Conservation (phyloP, 768 basidiomycete genomes). For the Daedalea quercina region DNA sequence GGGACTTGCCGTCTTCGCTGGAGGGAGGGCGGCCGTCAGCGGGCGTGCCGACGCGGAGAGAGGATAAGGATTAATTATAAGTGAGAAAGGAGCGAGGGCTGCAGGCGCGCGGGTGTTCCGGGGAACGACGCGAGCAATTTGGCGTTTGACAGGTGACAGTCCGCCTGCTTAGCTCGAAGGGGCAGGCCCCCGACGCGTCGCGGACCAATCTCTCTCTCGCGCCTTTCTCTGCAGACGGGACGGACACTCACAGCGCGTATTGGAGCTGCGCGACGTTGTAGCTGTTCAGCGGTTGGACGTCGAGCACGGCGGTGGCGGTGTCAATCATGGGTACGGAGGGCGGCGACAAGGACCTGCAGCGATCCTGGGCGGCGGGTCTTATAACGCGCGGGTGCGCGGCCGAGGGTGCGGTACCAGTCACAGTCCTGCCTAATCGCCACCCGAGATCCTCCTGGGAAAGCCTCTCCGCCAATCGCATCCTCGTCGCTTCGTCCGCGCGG, state of each 20-base stretch:
- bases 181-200: not conserved
- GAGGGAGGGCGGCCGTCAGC: constrained; percentile 10
- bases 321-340: constrained; percentile 45
- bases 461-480: constrained; percentile 1
- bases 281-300: constrained; percentile 33
- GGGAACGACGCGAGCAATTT: not conserved
- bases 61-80: not conserved
- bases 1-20: constrained; percentile 34
- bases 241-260: constrained; percentile 46
- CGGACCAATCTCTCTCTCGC: not conserved
- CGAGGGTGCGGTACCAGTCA: not conserved
- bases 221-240: constrained; percentile 9
- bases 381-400: constrained; percentile 4
- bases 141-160: not conserved
- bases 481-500: not conserved
- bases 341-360: not conserved
- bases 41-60: not conserved
- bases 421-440: constrained; percentile 1
- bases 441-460: constrained; percentile 8
- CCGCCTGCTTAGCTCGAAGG: not conserved
- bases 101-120: constrained; percentile 5
- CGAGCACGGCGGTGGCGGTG: constrained; percentile 27
- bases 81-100: constrained; percentile 1
- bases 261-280: constrained; percentile 63
- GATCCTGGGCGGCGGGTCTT: constrained; percentile 8